Evolutionary conservation across 1,284 basidiomycete genomes (phyloP).

Genomic region (Butyriboletus regius): DNA sequence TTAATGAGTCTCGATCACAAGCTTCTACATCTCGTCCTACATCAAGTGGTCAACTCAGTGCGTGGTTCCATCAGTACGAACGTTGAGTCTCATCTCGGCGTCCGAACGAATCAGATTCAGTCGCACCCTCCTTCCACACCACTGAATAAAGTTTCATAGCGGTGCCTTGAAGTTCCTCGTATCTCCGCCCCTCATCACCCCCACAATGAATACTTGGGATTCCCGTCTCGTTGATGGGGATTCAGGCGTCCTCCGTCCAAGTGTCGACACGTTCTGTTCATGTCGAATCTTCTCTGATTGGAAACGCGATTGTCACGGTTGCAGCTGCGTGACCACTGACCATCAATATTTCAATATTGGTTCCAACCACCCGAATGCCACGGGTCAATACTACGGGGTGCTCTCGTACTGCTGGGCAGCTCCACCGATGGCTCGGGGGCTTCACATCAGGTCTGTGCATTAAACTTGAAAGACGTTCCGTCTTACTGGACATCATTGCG

Average conservation of each 20-base stretch:
- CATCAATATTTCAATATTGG: slow-evolving; percentile 9
- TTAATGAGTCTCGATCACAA: slow-evolving; percentile 19
- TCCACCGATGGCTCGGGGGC: slow-evolving; percentile 2
- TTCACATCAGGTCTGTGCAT: slow-evolving; percentile 4
- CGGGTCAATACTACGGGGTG: slow-evolving; percentile 4
- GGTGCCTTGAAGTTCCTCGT: slow-evolving; percentile 13
- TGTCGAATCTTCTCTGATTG: slow-evolving; percentile 17
- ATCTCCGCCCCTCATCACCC: slow-evolving; percentile 19
- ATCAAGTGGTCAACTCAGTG: slow-evolving; percentile 6
- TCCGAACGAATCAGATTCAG: slow-evolving; percentile 23
- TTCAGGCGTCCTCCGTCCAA: slow-evolving; percentile 5
- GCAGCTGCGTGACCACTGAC: slow-evolving; percentile 8
- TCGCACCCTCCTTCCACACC: slow-evolving; percentile 4
- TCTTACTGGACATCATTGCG: slow-evolving; percentile 10
- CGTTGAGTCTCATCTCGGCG: slow-evolving; percentile 23
- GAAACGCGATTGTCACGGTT: slow-evolving; percentile 17
- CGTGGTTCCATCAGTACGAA: slow-evolving; percentile 9
- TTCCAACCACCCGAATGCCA: slow-evolving; percentile 6
- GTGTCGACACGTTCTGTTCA: slow-evolving; percentile 20
- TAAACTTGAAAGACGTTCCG: slow-evolving; percentile 8
- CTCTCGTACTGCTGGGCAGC: not conserved
- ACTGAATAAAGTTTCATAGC: slow-evolving; percentile 25
- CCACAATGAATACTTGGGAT: slow-evolving; percentile 21
- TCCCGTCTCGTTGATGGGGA: slow-evolving; percentile 13
- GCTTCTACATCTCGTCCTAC: slow-evolving; percentile 13